Evolutionary conservation across 2,329 filamentous ascomycete genomes (phyloP).

Genomic region (Pseudopithomyces chartarum): DNA sequence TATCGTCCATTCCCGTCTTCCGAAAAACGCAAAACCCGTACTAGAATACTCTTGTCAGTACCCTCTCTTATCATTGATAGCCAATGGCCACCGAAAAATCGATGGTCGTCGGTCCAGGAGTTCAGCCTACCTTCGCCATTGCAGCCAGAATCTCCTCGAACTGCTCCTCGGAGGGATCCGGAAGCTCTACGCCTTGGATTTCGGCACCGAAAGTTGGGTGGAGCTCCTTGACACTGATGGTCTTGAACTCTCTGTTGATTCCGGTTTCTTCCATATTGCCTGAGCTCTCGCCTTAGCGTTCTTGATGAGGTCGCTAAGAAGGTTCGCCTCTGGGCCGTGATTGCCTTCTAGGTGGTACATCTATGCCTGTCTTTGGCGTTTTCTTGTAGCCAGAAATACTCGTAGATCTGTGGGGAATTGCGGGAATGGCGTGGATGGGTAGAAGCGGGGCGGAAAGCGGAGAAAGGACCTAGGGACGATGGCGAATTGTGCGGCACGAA

Average conservation of each 20-base stretch:
- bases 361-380: not conserved
- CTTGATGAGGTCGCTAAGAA: constrained; percentile 27
- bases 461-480: not conserved
- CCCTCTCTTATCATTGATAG: not conserved
- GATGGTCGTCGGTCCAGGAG: not conserved
- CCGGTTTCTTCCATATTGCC: constrained; percentile 18
- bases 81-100: not conserved
- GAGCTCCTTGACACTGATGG: constrained; percentile 41
- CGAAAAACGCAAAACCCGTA: constrained; percentile 61
- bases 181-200: constrained; percentile 38
- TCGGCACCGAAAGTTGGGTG: constrained; percentile 45
- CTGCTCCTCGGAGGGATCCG: constrained; percentile 32
- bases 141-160: constrained; percentile 40
- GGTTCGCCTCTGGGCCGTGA: constrained; percentile 20
- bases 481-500: constrained; percentile 2
- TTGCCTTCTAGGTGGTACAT: constrained; percentile 36
- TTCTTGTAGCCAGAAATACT: constrained; percentile 2
- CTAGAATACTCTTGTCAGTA: constrained; percentile 20
- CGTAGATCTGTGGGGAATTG: constrained; percentile 3
- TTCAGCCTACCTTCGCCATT: constrained; percentile 18
- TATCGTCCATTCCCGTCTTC: constrained; percentile 56
- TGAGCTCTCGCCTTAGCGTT: constrained; percentile 20
- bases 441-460: not conserved
- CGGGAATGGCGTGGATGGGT: constrained; percentile 2
- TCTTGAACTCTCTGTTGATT: constrained; percentile 18